Evolutionary conservation across 73 alveolate species (phyloP).

Genomic region (Paramecium biaurelia): DNA sequence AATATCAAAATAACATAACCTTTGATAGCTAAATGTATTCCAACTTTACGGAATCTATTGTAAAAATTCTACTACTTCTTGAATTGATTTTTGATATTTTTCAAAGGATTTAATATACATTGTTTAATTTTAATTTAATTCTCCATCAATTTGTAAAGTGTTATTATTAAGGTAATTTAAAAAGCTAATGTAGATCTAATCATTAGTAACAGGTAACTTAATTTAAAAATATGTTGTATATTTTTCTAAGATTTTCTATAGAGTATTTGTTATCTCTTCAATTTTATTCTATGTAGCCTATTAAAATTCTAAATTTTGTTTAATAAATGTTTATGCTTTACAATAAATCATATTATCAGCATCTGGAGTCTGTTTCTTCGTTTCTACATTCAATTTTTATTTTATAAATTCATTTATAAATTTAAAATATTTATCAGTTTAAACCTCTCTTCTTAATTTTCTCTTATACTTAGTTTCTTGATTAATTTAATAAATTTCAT

Average conservation of each 20-base stretch:
- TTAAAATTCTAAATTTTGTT: background rate
- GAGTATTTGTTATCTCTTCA: background rate
- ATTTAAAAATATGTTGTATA: background rate
- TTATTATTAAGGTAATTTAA: background rate
- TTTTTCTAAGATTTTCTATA: background rate
- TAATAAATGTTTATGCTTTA: background rate
- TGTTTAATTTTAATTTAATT: background rate
- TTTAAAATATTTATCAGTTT: background rate
- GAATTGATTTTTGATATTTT: background rate
- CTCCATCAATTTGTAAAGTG: background rate
- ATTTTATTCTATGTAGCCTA: background rate
- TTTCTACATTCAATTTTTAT: background rate
- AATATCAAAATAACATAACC: background rate
- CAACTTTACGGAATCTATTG: background rate
- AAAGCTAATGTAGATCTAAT: background rate
- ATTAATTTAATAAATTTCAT: background rate
- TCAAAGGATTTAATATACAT: background rate
- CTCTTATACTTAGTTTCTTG: background rate
- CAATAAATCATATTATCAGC: background rate
- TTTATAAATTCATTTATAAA: background rate
- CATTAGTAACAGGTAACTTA: background rate
- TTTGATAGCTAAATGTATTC: background rate
- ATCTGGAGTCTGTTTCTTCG: background rate
- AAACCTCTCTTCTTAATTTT: background rate
- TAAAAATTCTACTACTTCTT: background rate